Base-by-base conservation (phyloP, 202 grass and related monocot species). In the Musa balbisiana region DNA sequence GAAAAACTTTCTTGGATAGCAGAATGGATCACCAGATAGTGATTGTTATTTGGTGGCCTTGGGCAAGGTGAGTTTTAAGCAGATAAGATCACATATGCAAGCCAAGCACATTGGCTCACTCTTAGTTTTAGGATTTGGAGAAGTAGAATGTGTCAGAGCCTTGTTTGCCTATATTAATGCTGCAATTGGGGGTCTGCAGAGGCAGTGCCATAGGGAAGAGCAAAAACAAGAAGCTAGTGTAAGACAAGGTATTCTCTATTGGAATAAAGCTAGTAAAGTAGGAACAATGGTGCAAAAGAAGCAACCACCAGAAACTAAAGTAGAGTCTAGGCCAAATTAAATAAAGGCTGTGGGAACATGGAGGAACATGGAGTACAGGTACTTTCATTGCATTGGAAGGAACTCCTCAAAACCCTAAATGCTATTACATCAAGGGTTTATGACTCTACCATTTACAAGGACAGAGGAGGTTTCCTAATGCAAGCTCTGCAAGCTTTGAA, bases 331-430 rank as follows among this genome's bases (percentile, higher is more conserved):
- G 73, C 8, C 51, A 82, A 74, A 83, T 86, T 86, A 74, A 85
- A 86, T 82, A 86, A 80, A 84, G 68, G 70, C 80, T 58, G 62
- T 50, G 79, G 75, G 76, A 88, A 92, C 83, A 88, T 84, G 85
- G 86, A 82, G 81, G 82, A 88, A 92, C 89, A 86, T 88, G 89
- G 81, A 88, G 78, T 71, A 73, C 76, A 67, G 75, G 73, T 72
- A 82, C 84, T 88, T 92, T 86, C 85, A 92, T 80, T 78, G 19
- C 76, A 78, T 80, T 82, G 83, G 79, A 86, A 88, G 86, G 83
- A 84, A 88, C 67, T 74, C 58, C 43, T 16, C 3, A 55, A 26
- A 55, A 24, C 52, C 51, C 52, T 52, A 54, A 54, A 54, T 55
- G 66, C 66, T 50, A 16, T 69, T 17, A 69, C 11, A 33, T 10